Conservation (phyloP, 495 filamentous ascomycete species). For the Thozetella sp. region DNA sequence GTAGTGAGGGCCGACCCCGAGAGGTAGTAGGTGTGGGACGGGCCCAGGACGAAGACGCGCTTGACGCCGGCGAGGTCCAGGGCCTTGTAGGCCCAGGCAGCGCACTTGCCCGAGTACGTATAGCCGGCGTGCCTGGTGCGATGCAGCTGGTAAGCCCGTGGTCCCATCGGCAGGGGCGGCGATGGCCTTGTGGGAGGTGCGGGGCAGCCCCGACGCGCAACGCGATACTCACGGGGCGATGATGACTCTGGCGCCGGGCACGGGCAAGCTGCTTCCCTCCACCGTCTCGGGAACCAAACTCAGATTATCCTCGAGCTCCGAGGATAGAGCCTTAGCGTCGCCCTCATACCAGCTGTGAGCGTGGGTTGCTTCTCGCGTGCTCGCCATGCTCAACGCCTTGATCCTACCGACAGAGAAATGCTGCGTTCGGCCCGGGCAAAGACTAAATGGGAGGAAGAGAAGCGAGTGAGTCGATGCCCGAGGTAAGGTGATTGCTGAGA, state of each 20-base stretch:
- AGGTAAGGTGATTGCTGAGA: no score
- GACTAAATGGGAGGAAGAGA: no score
- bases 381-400: conserved; percentile 13
- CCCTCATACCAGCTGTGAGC: conserved; percentile 77
- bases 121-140: conserved; percentile 86
- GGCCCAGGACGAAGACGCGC: conserved; percentile 91
- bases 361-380: conserved; percentile 65
- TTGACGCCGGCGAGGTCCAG: conserved; percentile 82
- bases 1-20: conserved; percentile 75
- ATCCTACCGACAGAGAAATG: background rate
- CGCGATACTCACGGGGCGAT: conserved; percentile 84
- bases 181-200: no score
- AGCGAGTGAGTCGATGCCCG: no score
- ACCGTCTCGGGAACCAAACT: conserved; percentile 66
- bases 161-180: no score
- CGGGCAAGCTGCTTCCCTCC: conserved; percentile 63
- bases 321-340: conserved; percentile 55
- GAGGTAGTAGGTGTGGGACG: conserved; percentile 87
- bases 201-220: background rate
- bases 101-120: conserved; percentile 90
- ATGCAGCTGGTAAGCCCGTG: conserved; percentile 12
- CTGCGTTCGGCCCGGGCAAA: no score
- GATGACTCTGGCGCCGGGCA: conserved; percentile 79
- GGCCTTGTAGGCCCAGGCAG: conserved; percentile 92
- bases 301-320: conserved; percentile 82